Percentiles rank a stretch among this genome's conserved stretches.
Conservation (phyloP, 2,329 filamentous ascomycete species). For the Aspergillus aculeatinus region DNA sequence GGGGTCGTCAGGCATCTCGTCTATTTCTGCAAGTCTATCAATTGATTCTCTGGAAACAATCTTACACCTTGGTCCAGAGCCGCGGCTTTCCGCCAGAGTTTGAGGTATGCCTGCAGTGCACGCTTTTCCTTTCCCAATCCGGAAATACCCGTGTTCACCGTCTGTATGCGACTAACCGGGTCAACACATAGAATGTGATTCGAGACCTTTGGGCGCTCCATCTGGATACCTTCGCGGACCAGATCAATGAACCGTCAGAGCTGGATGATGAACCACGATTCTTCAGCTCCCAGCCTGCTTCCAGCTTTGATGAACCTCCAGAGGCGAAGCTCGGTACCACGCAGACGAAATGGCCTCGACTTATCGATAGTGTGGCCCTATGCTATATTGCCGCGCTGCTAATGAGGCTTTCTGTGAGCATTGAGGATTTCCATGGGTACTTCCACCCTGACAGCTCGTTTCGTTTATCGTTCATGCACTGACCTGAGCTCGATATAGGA, state of each 20-base stretch:
- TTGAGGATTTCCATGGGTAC: conserved; percentile 65
- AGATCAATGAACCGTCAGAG: conserved; percentile 39
- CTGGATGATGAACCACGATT: conserved; percentile 46
- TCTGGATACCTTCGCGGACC: conserved; percentile 56
- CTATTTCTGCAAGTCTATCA: conserved; percentile 84
- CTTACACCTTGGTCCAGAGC: conserved; percentile 67
- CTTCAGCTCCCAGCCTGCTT: conserved; percentile 60
- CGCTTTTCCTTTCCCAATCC: not conserved
- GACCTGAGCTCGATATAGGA: conserved; percentile 17
- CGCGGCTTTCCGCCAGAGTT: conserved; percentile 70
- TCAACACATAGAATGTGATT: conserved; percentile 55
- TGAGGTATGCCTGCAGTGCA: conserved; percentile 52
- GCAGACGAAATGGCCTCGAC: conserved; percentile 55
- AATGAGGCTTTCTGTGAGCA: conserved; percentile 71
- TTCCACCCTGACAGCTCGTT: not conserved
- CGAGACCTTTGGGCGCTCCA: conserved; percentile 83
- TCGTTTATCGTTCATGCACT: not conserved
- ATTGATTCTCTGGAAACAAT: conserved; percentile 78
- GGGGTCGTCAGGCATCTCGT: conserved; percentile 67
- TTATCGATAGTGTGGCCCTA: conserved; percentile 73
- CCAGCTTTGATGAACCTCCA: conserved; percentile 40
- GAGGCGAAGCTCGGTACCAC: conserved; percentile 35
- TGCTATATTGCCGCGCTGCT: conserved; percentile 78
- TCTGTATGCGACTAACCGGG: conserved; percentile 11
- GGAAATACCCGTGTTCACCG: not conserved